Evolutionary conservation across 139 green algal species (phyloP).

Genomic region (Chlamydomonas sp.): DNA sequence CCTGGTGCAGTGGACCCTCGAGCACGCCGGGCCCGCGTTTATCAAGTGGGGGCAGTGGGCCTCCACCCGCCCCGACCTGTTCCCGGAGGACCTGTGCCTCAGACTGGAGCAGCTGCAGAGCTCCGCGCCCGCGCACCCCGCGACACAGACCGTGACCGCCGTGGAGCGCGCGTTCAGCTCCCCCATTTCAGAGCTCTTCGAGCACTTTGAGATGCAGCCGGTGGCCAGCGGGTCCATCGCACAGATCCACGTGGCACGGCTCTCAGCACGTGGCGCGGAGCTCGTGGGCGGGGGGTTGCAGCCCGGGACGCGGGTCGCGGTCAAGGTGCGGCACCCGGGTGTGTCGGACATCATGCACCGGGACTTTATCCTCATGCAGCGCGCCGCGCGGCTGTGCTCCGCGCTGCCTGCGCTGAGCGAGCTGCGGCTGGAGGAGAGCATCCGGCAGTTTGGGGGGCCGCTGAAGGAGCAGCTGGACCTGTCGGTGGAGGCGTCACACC

Average conservation of each 20-base stretch:
- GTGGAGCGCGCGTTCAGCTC: conserved; percentile 80
- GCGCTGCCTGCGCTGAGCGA: conserved; percentile 65
- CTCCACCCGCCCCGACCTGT: conserved; percentile 89
- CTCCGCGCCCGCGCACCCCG: conserved; percentile 75
- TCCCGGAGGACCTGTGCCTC: conserved; percentile 84
- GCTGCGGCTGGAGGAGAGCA: conserved; percentile 85
- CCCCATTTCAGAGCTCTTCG: conserved; percentile 84
- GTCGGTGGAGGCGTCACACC: conserved; percentile 68
- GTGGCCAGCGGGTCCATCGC: conserved; percentile 96
- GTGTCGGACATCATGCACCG: conserved; percentile 76
- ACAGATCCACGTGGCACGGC: conserved; percentile 71
- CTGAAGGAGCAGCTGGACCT: conserved; percentile 92
- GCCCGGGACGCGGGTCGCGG: conserved; percentile 64
- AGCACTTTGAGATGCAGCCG: conserved; percentile 83
- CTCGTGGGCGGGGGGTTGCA: conserved; percentile 30
- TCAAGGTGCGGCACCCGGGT: conserved; percentile 84
- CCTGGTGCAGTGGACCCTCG: conserved; percentile 83
- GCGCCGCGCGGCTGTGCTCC: conserved; percentile 54
- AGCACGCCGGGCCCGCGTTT: conserved; percentile 75
- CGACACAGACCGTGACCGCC: conserved; percentile 36
- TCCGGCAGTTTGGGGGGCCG: conserved; percentile 88
- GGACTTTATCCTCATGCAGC: conserved; percentile 90
- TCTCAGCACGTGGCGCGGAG: conserved; percentile 36
- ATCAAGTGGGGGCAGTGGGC: conserved; percentile 96
- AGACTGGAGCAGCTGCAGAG: conserved; percentile 75